These are phyloP conservation scores for Podaxis sp. DNA, from an alignment of 768 basidiomycete genomes.

Conservation along the genomic window DNA sequence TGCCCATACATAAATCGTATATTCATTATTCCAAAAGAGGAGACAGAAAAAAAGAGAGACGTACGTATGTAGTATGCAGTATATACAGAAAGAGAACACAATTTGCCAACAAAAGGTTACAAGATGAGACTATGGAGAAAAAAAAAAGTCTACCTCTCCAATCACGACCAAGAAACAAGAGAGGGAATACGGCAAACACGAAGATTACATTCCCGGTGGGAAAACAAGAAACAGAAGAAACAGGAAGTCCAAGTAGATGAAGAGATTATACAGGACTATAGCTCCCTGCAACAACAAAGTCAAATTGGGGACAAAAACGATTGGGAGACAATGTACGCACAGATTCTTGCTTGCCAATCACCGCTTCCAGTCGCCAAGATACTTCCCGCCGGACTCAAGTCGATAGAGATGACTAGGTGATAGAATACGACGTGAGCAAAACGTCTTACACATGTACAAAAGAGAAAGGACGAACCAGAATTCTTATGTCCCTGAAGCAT, in stretches of 20 bases:
- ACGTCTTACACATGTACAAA: background rate
- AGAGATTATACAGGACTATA: conserved; percentile 7
- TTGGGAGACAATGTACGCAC: conserved; percentile 15
- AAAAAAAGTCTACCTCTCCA: background rate
- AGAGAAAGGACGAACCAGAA: conserved; percentile 14
- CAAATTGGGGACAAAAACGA: no score
- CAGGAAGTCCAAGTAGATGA: background rate
- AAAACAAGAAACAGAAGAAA: background rate
- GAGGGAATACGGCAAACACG: background rate
- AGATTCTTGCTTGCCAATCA: conserved; percentile 31
- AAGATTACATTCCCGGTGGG: background rate
- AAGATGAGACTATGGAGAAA: background rate
- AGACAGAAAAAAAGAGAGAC: background rate
- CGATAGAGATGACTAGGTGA: conserved; percentile 26
- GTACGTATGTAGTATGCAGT: background rate
- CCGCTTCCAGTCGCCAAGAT: conserved; percentile 30
- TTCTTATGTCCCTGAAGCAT: conserved; percentile 56
- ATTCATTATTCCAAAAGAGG: background rate
- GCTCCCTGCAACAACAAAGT: conserved; percentile 4
- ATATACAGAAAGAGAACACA: background rate
- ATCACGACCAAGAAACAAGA: background rate
- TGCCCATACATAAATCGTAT: background rate
- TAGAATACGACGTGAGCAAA: background rate
- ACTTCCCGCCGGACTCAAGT: conserved; percentile 27
- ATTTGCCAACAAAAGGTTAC: background rate